Percentiles rank a stretch among this genome's conserved stretches.
phyloP scores from a whole-genome alignment of 139 green algal species.

The Chlamydomonas schloesseri region DNA sequence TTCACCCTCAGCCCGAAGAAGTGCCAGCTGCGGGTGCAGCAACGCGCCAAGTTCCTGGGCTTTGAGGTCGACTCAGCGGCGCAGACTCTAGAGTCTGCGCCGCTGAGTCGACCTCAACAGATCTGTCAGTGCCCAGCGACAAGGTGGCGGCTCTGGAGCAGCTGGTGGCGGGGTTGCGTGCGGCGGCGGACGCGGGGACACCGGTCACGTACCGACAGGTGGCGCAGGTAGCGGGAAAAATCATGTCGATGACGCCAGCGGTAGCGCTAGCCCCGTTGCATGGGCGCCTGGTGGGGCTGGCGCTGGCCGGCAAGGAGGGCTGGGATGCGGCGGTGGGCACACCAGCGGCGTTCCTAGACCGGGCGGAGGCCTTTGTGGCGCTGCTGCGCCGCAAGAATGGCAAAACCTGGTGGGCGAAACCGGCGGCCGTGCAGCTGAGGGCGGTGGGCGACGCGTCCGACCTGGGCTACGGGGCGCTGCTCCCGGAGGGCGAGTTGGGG shows the following conservation, averaged over 20 bases:
- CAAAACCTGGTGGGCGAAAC: not conserved
- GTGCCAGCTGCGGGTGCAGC: not conserved
- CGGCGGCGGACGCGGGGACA: too few species aligned
- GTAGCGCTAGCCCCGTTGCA: not conserved
- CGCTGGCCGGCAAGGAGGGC: not conserved
- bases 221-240: constrained; percentile 15
- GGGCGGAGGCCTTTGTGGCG: not conserved
- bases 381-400: not conserved
- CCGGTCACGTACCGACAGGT: not conserved
- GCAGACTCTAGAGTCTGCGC: not conserved
- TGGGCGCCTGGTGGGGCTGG: not conserved
- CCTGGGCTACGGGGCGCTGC: not conserved
- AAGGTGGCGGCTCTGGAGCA: not conserved
- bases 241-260: not conserved
- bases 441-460: constrained; percentile 24
- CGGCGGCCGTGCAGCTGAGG: not conserved
- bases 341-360: not conserved
- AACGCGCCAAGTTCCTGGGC: not conserved
- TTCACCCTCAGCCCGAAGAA: not conserved
- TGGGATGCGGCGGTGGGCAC: not conserved
- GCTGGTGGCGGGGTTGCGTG: not conserved
- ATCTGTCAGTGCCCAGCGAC: not conserved
- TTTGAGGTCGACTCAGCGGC: not conserved
- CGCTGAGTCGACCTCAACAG: not conserved
- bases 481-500: not conserved